Base-by-base conservation (phyloP, 495 filamentous ascomycete genomes). In the Xylaria acuta region DNA sequence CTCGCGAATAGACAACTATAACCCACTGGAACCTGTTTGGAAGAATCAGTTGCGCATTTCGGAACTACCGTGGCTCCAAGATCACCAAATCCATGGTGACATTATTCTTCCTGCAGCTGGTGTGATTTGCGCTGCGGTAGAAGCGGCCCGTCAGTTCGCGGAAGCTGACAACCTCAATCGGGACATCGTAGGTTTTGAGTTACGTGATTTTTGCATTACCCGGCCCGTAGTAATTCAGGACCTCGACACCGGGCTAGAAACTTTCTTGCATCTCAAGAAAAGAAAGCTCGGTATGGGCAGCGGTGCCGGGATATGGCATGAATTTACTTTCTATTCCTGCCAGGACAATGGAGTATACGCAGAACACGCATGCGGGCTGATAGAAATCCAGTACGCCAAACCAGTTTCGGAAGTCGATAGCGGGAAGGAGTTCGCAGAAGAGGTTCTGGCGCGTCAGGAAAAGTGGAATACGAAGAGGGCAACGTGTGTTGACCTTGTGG, bases 201-300 rank as follows among this genome's bases (percentile, higher is more conserved):
- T 64, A 18, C 62, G 62, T 18, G 62, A 64, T 30, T 43, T 64
- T 40, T 45, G 36, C 38, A 45, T 64, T 20, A 64, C 16, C 4
- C 62, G 62, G 3, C 38, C 62, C 5, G 22, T 64, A 5, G 1
- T 64, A 4, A 30, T 64, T 30, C 54, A 59, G 54, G 54, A 59
- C 18, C 54, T 32, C 54, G 54, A 59, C 6, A 36, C 5, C 18
- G 54, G 54, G 1, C 14, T 59, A 1, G 54, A 59, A 36, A 59
- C 53, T 3, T 59, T 59, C 54, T 59, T 59, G 16, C 54, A 59
- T 36, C 54, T 59, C 0, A 59, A 59, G 30, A 59, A 59, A n/a
- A 59, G 54, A 36, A 59, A 59, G 27, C 54, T 59, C 54, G 54
- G 54, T 18, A 59, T 59, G 54, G 32, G 54, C 54, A 59, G 54